These are phyloP conservation scores for Zymoseptoria passerinii DNA, from an alignment of 2,329 filamentous ascomycete species.

Conservation along the genomic window DNA sequence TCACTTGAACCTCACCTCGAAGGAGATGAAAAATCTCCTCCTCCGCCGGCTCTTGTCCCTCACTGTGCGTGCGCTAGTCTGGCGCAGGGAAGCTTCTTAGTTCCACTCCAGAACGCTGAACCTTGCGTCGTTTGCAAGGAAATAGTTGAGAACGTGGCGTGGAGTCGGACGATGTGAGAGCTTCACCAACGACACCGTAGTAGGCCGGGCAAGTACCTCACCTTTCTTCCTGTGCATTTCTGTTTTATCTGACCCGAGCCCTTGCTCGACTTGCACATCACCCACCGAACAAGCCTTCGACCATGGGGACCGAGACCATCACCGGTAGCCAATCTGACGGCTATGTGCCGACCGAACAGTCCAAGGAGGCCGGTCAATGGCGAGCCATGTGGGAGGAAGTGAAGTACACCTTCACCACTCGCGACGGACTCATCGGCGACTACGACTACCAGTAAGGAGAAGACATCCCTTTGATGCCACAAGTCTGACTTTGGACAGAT, in stretches of 20 bases:
- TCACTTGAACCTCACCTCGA: neutral
- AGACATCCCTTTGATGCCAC: neutral
- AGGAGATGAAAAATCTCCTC: neutral
- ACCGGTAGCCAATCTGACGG: neutral
- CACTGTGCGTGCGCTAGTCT: neutral
- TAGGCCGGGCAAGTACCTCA: neutral
- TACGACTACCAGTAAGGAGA: slow-evolving; percentile 10
- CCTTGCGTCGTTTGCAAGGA: neutral
- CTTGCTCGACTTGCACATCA: neutral
- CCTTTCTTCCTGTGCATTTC: neutral
- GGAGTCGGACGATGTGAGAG: neutral
- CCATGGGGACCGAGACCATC: neutral
- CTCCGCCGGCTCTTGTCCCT: no score
- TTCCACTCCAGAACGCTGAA: neutral
- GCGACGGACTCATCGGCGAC: slow-evolving; percentile 14
- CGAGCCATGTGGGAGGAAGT: slow-evolving; percentile 5
- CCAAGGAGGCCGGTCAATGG: slow-evolving; percentile 2
- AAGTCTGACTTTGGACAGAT: neutral
- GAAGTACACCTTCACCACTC: slow-evolving; percentile 14
- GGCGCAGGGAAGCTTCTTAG: neutral
- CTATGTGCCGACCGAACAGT: slow-evolving; percentile 1
- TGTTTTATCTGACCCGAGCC: neutral
- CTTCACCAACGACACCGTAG: neutral
- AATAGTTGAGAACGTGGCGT: neutral
- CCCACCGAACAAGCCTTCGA: neutral